phyloP scores from a whole-genome alignment of 768 basidiomycete genomes.

The Multifurca ochricompacta region DNA sequence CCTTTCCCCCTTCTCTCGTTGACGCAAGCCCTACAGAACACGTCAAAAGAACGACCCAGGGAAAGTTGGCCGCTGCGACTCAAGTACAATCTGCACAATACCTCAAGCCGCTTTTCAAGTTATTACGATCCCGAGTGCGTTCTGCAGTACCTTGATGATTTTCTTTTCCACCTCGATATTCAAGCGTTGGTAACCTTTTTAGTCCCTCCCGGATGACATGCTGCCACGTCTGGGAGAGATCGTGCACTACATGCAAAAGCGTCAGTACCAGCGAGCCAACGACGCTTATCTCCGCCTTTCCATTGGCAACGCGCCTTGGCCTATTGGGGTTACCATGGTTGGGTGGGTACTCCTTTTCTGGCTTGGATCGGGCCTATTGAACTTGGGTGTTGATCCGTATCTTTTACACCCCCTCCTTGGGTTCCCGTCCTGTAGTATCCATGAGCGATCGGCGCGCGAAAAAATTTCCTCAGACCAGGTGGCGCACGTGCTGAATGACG shows the following conservation, averaged over 20 bases:
- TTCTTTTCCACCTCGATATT: neutral
- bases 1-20: neutral
- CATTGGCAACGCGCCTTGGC: constrained; percentile 99
- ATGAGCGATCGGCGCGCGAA: constrained; percentile 95
- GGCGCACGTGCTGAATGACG: constrained; percentile 97
- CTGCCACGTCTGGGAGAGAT: constrained; percentile 85
- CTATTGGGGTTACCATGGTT: constrained; percentile 99
- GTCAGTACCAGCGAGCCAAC: constrained; percentile 92
- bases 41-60: constrained; percentile 82
- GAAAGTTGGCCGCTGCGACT: constrained; percentile 90
- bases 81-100: constrained; percentile 95
- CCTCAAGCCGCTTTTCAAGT: constrained; percentile 92
- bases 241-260: constrained; percentile 91
- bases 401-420: no score
- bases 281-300: constrained; percentile 95
- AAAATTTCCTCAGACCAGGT: constrained; percentile 97
- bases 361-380: neutral
- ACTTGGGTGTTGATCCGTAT: neutral
- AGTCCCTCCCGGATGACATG: constrained; percentile 81
- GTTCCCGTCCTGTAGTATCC: constrained; percentile 54
- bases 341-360: constrained; percentile 49
- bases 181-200: neutral
- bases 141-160: constrained; percentile 14
- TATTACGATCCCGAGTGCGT: constrained; percentile 75
- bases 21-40: constrained; percentile 46